Evolutionary conservation across 2,329 filamentous ascomycete genomes (phyloP).

Genomic region (Acarospora socialis): DNA sequence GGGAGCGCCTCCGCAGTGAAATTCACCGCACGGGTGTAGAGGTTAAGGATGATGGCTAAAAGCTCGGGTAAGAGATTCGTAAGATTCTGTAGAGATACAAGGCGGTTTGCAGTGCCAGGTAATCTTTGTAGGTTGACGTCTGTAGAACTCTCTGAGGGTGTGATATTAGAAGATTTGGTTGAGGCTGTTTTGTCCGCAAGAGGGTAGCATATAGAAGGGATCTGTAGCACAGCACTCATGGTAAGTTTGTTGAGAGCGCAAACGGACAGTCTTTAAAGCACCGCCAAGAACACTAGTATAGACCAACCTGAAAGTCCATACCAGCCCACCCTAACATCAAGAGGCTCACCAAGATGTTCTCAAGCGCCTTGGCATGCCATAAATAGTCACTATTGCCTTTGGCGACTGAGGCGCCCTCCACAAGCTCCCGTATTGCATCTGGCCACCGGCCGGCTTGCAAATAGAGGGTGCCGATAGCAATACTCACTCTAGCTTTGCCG

Average conservation of each 20-base stretch:
- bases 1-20: slow-evolving; percentile 55
- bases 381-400: slow-evolving; percentile 75
- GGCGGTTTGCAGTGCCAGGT: slow-evolving; percentile 32
- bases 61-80: slow-evolving; percentile 53
- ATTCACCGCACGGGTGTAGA: slow-evolving; percentile 54
- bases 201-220: slow-evolving; percentile 39
- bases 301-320: slow-evolving; percentile 59
- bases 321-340: slow-evolving; percentile 73
- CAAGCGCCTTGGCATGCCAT: slow-evolving; percentile 95
- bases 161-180: slow-evolving; percentile 27
- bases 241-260: too few species aligned
- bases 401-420: slow-evolving; percentile 63
- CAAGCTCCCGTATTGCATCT: slow-evolving; percentile 71
- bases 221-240: too few species aligned
- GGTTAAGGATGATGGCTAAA: slow-evolving; percentile 55
- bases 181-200: slow-evolving; percentile 32
- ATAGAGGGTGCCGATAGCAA: slow-evolving; percentile 73
- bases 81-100: slow-evolving; percentile 33
- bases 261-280: too few species aligned
- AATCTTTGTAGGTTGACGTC: slow-evolving; percentile 27
- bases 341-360: slow-evolving; percentile 70
- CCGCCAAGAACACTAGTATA: too few species aligned
- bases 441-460: slow-evolving; percentile 81
- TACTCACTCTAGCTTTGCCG: slow-evolving; percentile 62
- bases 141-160: slow-evolving; percentile 24